Evolutionary conservation across 805 yeast species (phyloP).

Genomic region (Nakazawaea holstii): DNA sequence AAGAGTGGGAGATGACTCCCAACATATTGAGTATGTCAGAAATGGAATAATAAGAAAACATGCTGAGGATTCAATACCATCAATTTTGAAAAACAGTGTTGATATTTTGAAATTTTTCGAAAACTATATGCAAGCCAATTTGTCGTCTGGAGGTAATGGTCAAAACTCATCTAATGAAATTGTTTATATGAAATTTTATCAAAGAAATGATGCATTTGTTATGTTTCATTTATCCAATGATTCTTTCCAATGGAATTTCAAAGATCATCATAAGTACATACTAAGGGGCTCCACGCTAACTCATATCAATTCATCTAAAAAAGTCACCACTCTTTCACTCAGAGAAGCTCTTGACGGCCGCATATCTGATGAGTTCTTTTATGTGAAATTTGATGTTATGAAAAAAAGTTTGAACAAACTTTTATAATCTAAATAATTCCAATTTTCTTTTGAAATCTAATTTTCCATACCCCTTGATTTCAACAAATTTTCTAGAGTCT

Average conservation of each 20-base stretch:
- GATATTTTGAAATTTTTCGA: constrained; percentile 87
- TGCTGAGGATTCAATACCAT: constrained; percentile 36
- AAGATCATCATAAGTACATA: constrained; percentile 88
- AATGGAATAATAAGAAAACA: constrained; percentile 45
- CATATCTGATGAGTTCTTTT: constrained; percentile 39
- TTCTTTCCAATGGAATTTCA: constrained; percentile 88
- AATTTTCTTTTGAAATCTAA: not conserved
- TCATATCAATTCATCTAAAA: constrained; percentile 73
- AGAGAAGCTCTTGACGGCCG: constrained; percentile 39
- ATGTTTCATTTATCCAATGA: constrained; percentile 95
- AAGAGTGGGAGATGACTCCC: constrained; percentile 52
- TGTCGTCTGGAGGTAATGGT: constrained; percentile 65
- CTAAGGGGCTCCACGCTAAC: constrained; percentile 70
- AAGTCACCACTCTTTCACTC: constrained; percentile 60
- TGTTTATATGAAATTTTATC: constrained; percentile 11
- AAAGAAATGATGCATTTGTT: constrained; percentile 68
- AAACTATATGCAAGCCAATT: constrained; percentile 85
- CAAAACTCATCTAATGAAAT: constrained; percentile 2
- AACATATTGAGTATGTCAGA: constrained; percentile 59
- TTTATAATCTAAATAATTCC: not conserved
- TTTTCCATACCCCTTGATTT: not conserved
- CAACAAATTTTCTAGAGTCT: not conserved
- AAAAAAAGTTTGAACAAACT: constrained; percentile 56
- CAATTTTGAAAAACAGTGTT: constrained; percentile 57
- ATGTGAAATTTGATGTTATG: constrained; percentile 48